phyloP scores from a whole-genome alignment of 2,329 filamentous ascomycete species.

The Colletotrichum tropicicola region DNA sequence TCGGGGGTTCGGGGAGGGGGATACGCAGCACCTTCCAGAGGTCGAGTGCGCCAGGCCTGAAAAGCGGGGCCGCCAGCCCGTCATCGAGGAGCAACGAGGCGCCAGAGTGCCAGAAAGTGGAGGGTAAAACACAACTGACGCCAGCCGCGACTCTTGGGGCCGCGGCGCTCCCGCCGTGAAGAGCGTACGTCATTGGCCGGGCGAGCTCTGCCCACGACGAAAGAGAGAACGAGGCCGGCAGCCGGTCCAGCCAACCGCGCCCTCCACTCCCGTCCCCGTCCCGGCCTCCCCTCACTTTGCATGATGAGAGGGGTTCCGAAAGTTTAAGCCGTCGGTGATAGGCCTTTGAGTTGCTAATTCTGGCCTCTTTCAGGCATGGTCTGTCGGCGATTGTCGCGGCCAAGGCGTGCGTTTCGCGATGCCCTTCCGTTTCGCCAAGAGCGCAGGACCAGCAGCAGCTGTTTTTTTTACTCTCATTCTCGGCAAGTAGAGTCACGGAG shows the following conservation, averaged over 20 bases:
- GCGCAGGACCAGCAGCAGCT: too few species aligned
- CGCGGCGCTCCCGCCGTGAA: background rate
- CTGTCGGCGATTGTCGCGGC: conserved; percentile 25
- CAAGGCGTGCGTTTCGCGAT: conserved; percentile 6
- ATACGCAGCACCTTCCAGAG: background rate
- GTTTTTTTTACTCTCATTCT: too few species aligned
- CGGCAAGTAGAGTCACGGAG: conserved; percentile 1
- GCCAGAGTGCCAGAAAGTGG: background rate
- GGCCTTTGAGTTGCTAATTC: conserved; percentile 11
- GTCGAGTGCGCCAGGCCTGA: background rate
- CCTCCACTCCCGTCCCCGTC: background rate
- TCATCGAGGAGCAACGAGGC: background rate
- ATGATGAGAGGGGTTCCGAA: background rate
- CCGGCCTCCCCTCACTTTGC: background rate
- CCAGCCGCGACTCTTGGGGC: conserved; percentile 12
- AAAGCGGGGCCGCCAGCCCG: conserved; percentile 21
- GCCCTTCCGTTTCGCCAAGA: conserved; percentile 23
- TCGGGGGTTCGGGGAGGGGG: conserved; percentile 29
- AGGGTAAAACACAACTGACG: conserved; percentile 19
- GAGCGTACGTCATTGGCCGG: conserved; percentile 20
- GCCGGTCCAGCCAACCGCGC: background rate
- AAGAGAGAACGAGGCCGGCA: background rate
- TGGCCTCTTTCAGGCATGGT: conserved; percentile 1
- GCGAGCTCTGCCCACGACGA: too few species aligned
- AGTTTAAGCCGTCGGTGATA: conserved; percentile 27